These are phyloP conservation scores for Fagus crenata DNA, from an alignment of 306 rosid species.

Conservation along the genomic window DNA sequence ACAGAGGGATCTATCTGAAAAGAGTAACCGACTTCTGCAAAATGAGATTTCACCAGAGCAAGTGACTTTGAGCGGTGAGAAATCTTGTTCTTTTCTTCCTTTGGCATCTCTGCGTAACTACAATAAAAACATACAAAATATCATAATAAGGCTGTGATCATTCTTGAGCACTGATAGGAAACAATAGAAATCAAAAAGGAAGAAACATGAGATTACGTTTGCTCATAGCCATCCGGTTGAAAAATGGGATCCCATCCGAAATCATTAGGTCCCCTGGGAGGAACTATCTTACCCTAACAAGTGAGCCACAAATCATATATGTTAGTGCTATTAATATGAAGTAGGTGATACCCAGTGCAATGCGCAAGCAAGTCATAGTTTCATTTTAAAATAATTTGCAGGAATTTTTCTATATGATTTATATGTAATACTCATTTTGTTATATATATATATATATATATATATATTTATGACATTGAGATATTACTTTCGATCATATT, in stretches of 20 bases:
- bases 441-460: too few relatives aligned
- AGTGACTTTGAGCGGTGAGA: slow-evolving; percentile 86
- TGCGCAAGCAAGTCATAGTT: too few relatives aligned
- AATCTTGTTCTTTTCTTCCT: slow-evolving; percentile 91
- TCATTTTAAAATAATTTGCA: too few relatives aligned
- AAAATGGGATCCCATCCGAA: slow-evolving; percentile 97
- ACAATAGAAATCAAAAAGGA: slow-evolving; percentile 9
- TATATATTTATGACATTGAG: too few relatives aligned
- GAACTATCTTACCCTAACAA: slow-evolving; percentile 80
- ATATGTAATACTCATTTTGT: too few relatives aligned
- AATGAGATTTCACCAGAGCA: slow-evolving; percentile 78
- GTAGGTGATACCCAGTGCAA: too few relatives aligned
- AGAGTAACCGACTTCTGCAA: slow-evolving; percentile 70
- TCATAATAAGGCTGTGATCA: slow-evolving; percentile 27
- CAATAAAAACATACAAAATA: slow-evolving; percentile 10
- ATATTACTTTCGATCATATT: too few relatives aligned
- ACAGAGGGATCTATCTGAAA: slow-evolving; percentile 39
- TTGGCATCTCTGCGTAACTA: slow-evolving; percentile 91
- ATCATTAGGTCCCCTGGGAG: slow-evolving; percentile 83
- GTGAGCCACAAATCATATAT: slow-evolving; percentile 21
- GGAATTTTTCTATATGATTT: too few relatives aligned
- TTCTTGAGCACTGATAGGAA: slow-evolving; percentile 15
- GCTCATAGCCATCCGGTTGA: slow-evolving; percentile 80
- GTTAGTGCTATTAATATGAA: slow-evolving; percentile 10
- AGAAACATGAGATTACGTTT: slow-evolving; percentile 53